A percentile compares a stretch with the other conserved stretches of the same genome.
Evolutionary conservation across 2,329 filamentous ascomycete species (phyloP).

Genomic region (Ramularia collo-cygni): DNA sequence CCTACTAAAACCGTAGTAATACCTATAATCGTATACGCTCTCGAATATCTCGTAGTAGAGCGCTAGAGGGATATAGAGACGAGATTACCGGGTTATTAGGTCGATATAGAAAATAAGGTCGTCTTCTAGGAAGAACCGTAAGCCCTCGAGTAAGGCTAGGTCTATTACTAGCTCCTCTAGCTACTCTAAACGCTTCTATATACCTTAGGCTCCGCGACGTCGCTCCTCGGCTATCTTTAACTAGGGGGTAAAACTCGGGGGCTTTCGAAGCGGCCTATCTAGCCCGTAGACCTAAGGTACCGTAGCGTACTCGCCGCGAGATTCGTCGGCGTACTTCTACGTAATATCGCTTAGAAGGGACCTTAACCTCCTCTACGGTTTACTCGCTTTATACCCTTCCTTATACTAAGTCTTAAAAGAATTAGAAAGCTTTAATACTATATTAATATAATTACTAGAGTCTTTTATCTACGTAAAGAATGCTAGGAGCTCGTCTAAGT

Average conservation of each 20-base stretch:
- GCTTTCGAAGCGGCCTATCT: too few species aligned
- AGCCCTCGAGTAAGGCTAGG: not conserved
- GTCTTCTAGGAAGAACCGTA: conserved; percentile 2
- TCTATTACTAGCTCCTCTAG: not conserved
- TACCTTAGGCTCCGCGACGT: too few species aligned
- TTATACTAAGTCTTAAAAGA: not conserved
- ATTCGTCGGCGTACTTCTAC: too few species aligned
- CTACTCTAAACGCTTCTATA: not conserved
- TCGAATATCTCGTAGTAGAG: conserved; percentile 1
- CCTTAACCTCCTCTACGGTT: too few species aligned
- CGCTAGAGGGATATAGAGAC: not conserved
- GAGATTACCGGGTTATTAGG: not conserved
- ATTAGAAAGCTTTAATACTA: not conserved
- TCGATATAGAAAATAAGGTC: conserved; percentile 4
- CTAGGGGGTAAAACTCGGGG: too few species aligned
- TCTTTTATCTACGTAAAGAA: not conserved
- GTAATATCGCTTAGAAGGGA: too few species aligned
- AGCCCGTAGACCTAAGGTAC: too few species aligned
- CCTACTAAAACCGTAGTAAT: not conserved
- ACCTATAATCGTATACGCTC: not conserved
- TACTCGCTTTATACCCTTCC: not conserved
- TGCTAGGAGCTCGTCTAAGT: not conserved
- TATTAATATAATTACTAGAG: not conserved
- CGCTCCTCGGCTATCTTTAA: too few species aligned
- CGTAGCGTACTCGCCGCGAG: too few species aligned